Evolutionary conservation across 1,284 basidiomycete genomes (phyloP).

Genomic region (Cystobasidium pallidum): DNA sequence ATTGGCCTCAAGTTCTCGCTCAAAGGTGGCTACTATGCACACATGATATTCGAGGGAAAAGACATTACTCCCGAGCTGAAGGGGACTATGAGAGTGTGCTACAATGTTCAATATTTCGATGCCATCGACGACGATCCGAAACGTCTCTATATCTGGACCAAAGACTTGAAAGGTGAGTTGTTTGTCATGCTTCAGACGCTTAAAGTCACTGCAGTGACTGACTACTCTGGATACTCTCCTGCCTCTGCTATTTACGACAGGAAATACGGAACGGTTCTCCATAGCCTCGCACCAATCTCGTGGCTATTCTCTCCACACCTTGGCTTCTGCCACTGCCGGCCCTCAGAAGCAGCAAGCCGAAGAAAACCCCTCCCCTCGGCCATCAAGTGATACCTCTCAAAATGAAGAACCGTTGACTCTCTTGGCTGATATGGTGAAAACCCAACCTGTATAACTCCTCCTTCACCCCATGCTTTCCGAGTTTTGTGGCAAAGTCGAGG

Average conservation of each 20-base stretch:
- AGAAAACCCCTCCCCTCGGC: no score
- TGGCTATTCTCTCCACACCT: neutral
- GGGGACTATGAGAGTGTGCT: neutral
- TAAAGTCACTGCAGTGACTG: neutral
- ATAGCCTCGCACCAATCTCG: conserved; percentile 1
- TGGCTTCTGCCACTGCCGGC: neutral
- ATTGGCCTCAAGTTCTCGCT: conserved; percentile 10
- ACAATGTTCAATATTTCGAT: neutral
- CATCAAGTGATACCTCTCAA: no score
- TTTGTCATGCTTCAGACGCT: neutral
- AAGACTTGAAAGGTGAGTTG: neutral
- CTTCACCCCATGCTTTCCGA: no score
- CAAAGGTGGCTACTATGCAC: conserved; percentile 7
- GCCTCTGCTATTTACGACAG: neutral
- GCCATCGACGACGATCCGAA: conserved; percentile 1
- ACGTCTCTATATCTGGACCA: conserved; percentile 18
- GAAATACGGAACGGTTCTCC: neutral
- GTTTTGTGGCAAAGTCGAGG: no score
- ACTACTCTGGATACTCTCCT: no score
- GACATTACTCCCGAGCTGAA: neutral
- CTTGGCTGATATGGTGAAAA: no score
- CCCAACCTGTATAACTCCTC: no score
- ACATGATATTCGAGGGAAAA: conserved; percentile 7
- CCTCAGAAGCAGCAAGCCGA: neutral
- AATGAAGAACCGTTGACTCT: no score